Evolutionary conservation across 1,284 basidiomycete genomes (phyloP), one percentile per base, ranked within the genome.

Genomic region (Coriolopsis trogii): DNA sequence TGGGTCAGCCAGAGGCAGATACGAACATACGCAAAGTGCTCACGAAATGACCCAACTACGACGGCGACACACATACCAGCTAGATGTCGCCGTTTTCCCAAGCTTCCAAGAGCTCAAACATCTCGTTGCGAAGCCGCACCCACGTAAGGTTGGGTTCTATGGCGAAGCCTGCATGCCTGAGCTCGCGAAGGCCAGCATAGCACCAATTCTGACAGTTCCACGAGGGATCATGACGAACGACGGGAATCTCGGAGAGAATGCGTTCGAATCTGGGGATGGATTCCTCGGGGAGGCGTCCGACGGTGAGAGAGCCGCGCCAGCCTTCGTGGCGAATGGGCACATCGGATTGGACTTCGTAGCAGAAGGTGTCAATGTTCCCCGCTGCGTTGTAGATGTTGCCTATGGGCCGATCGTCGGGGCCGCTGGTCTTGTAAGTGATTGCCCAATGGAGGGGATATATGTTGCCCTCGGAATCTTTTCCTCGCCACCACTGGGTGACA

Each of bases 151-250:
- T 46, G 24, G 51, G 46, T n/a, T 51, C 37, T 24, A 60, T 53
- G 13, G 41, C 46, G 50, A 52, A 58, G 29, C 56, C 58, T 24
- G 36, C 31, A 29, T 49, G 49, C 33, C 58, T 49, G 15, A 63
- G 56, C 25, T 56, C 58, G 38, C 60, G 59, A 6, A 63, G 39
- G 24, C 46, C 46, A 15, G 50, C 31, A 54, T 53, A 60, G 20
- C 59, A 58, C 62, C 60, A 61, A 30, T 60, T 60, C 46, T 63
- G 62, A 40, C 62, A 61, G 31, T 59, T 62, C 62, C 60, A 62
- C 21, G 47, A 40, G 23, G 41, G 49, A 31, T 59, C 51, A 41
- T 55, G 51, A 37, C 62, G 58, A 16, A 53, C 38, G 44, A 56
- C 38, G 31, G 58, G 58, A 13, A 56, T 53, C 10, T 56, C 46